These are phyloP conservation scores for Moricandia arvensis DNA, from an alignment of 345 rosid species.

Conservation along the genomic window DNA sequence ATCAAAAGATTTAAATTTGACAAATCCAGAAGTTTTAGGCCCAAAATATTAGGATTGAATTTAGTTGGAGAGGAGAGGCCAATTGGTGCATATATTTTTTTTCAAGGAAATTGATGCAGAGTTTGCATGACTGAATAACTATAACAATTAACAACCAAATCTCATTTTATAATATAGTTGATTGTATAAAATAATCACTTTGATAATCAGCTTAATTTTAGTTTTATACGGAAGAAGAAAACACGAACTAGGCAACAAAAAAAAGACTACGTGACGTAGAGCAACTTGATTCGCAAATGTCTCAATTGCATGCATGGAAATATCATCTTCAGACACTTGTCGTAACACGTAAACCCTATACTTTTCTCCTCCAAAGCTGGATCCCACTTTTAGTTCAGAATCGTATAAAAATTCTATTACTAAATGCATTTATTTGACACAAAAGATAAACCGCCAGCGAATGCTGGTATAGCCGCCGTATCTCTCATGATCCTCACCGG, in stretches of 20 bases:
- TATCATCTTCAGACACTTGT: conserved; percentile 7
- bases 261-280: conserved; percentile 23
- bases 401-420: neutral
- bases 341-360: conserved; percentile 21
- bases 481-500: conserved; percentile 66
- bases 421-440: conserved; percentile 17
- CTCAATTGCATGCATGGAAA: conserved; percentile 22
- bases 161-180: neutral
- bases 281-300: conserved; percentile 10
- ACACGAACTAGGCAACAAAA: neutral
- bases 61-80: neutral
- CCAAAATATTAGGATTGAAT: neutral
- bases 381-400: conserved; percentile 1
- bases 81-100: too few relatives aligned
- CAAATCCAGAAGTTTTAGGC: neutral
- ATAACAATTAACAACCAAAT: neutral
- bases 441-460: neutral
- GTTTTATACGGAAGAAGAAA: neutral
- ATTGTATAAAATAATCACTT: neutral
- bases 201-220: neutral
- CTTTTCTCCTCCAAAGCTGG: conserved; percentile 11
- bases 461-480: conserved; percentile 58
- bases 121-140: neutral
- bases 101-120: too few relatives aligned
- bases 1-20: neutral